Base-by-base conservation (phyloP, 306 rosid species). In the Ammopiptanthus mongolicus region DNA sequence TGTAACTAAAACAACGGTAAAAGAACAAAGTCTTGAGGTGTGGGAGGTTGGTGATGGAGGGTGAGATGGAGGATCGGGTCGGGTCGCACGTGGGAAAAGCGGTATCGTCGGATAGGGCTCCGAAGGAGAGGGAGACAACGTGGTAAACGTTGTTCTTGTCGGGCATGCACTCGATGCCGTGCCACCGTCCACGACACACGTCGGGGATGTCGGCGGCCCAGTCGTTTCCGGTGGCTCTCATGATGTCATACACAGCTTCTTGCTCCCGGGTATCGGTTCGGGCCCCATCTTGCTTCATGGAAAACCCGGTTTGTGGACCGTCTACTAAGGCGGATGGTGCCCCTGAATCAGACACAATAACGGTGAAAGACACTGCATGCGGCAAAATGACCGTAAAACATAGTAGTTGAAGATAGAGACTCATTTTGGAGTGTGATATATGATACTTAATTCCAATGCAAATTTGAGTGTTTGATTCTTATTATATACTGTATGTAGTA, bases 161-260 rank as follows among this genome's bases (percentile, higher is more conserved):
- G 0, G 96, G 93, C 93, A 91, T 88, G 83, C 98, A 95, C 78
- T 95, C 98, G 0, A 95, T 95, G 63, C 97, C 98, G 14, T 95
- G 98, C 98, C 97, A 95, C 2, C 97, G 89, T 2, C 97, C 96
- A 0, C 97, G 89, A 5, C 97, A 95, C 29, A 91, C 96, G 62
- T 91, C 97, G 0, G 90, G 87, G 33, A 95, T 91, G 5, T 90
- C 87, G 1, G 90, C 82, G 63, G 97, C 96, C 98, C 98, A 91
- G 0, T 59, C 85, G 0, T 95, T 95, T 2, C 98, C 97, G 0
- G 97, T 95, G 63, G 96, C 97, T 11, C 82, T 71, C 98, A 95
- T 91, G 81, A 95, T 81, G 75, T 91, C 85, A 14, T 95, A 95
- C 0, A 95, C 93, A 0, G 96, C 97, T 55, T 87, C 87, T 76